Percentiles rank a stretch among this genome's conserved stretches.
These are phyloP conservation scores for Rhododendron mucronatum DNA, from an alignment of 148 eudicot species.

Conservation along the genomic window DNA sequence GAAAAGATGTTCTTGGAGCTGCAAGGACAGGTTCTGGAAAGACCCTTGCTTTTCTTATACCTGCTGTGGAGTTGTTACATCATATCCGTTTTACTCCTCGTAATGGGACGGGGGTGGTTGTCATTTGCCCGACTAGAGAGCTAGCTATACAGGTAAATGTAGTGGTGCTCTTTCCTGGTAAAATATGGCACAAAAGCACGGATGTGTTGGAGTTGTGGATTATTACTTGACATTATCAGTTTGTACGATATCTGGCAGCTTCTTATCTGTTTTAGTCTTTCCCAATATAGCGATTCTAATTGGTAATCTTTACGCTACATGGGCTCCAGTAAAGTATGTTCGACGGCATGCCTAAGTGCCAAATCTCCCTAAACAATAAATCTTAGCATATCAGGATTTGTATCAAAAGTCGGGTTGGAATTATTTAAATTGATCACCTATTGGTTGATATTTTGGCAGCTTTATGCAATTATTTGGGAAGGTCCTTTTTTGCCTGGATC, in stretches of 20 bases:
- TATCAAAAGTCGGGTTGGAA: neutral
- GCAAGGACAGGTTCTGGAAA: slow-evolving; percentile 99
- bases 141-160: slow-evolving; percentile 85
- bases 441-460: neutral
- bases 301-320: neutral
- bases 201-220: neutral
- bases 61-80: slow-evolving; percentile 74
- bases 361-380: neutral
- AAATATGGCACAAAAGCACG: neutral
- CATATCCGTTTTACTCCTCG: slow-evolving; percentile 60
- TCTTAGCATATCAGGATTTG: neutral
- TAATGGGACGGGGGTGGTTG: slow-evolving; percentile 74
- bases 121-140: slow-evolving; percentile 96
- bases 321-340: neutral
- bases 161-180: neutral
- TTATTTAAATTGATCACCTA: neutral
- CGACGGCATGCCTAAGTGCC: neutral
- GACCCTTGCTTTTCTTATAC: slow-evolving; percentile 92
- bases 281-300: neutral
- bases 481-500: neutral
- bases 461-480: neutral
- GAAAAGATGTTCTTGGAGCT: slow-evolving; percentile 96
- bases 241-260: neutral
- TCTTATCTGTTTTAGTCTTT: neutral
- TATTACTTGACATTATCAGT: neutral